Percentiles rank a stretch among this genome's conserved stretches.
phyloP scores from a whole-genome alignment of 2,329 filamentous ascomycete genomes.

The Talaromyces sp. region DNA sequence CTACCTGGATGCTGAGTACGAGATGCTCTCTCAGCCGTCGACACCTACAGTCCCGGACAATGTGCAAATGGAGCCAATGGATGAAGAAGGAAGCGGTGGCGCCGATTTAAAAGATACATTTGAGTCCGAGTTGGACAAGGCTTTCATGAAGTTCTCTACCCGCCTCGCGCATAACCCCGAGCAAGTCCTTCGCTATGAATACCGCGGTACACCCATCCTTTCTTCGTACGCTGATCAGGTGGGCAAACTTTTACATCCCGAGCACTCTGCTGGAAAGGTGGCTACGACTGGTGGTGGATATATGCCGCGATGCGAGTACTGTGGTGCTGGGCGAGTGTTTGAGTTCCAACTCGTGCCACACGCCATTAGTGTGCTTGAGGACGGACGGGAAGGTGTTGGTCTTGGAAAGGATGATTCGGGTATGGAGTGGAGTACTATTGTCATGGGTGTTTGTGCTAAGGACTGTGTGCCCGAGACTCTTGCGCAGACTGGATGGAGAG shows the following conservation, averaged over 20 bases:
- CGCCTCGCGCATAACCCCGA: constrained; percentile 78
- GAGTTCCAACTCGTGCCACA: constrained; percentile 92
- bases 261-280: constrained; percentile 28
- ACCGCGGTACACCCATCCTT: constrained; percentile 70
- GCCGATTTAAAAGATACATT: constrained; percentile 68
- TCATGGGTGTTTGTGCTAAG: constrained; percentile 78
- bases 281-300: constrained; percentile 35
- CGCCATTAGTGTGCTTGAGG: constrained; percentile 85
- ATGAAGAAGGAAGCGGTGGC: constrained; percentile 37
- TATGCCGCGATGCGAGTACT: constrained; percentile 76
- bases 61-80: constrained; percentile 47
- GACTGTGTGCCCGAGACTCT: constrained; percentile 71
- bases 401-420: constrained; percentile 66
- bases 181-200: constrained; percentile 81
- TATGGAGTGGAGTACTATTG: constrained; percentile 97
- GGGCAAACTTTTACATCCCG: constrained; percentile 61
- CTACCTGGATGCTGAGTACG: constrained; percentile 89
- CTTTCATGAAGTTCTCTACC: constrained; percentile 80
- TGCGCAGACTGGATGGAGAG: constrained; percentile 74
- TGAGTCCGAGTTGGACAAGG: constrained; percentile 72
- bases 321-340: constrained; percentile 75
- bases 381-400: constrained; percentile 63
- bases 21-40: constrained; percentile 69
- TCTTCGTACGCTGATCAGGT: constrained; percentile 78
- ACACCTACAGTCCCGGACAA: constrained; percentile 53